phyloP scores from a whole-genome alignment of 768 basidiomycete genomes.

The Lentinula raphanica region DNA sequence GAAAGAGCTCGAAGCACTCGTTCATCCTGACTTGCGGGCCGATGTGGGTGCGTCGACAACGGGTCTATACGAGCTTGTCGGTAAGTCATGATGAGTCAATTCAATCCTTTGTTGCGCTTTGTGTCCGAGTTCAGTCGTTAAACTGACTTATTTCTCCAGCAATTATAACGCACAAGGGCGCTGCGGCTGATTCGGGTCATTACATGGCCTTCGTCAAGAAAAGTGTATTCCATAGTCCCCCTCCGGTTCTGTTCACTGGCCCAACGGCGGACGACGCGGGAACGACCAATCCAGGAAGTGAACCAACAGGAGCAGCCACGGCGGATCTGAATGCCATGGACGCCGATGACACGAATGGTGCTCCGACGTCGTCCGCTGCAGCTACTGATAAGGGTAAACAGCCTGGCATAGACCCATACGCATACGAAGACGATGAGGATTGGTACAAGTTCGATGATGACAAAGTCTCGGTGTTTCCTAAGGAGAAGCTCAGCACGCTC shows the following conservation, averaged over 20 bases:
- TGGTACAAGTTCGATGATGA: constrained; percentile 99
- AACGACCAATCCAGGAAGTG: background rate
- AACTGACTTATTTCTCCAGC: constrained; percentile 37
- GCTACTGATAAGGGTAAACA: constrained; percentile 27
- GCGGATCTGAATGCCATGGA: constrained; percentile 9
- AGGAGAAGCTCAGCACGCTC: constrained; percentile 76
- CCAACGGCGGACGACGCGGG: background rate
- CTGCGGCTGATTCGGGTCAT: constrained; percentile 91
- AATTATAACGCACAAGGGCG: constrained; percentile 95
- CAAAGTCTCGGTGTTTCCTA: constrained; percentile 81
- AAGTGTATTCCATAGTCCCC: constrained; percentile 52
- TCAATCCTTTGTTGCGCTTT: too few species aligned
- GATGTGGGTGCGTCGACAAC: constrained; percentile 74
- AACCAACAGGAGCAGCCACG: background rate
- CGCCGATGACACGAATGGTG: constrained; percentile 11
- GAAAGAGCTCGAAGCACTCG: constrained; percentile 55
- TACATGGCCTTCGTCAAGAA: constrained; percentile 92
- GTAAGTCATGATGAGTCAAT: constrained; percentile 43
- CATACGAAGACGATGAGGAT: constrained; percentile 64
- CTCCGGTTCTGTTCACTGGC: constrained; percentile 12
- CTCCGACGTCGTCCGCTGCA: constrained; percentile 13
- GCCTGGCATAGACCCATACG: constrained; percentile 8
- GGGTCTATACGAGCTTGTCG: constrained; percentile 88
- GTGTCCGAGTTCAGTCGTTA: background rate
- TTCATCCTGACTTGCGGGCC: constrained; percentile 54